These are phyloP conservation scores for Suhomyces bribrorum DNA, from an alignment of 1,139 yeast genomes.

Conservation along the genomic window DNA sequence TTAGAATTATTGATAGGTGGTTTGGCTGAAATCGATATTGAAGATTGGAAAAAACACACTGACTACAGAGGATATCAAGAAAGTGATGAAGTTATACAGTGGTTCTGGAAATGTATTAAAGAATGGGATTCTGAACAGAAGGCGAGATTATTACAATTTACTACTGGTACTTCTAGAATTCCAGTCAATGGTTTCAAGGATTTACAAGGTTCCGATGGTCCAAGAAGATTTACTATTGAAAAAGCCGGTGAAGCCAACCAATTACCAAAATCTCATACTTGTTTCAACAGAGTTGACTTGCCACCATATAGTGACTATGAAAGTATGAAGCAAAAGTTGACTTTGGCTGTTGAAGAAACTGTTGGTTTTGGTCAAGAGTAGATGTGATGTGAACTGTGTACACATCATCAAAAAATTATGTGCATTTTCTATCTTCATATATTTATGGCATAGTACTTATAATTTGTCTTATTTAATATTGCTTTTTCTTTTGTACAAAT, in stretches of 20 bases:
- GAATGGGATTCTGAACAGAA: conserved; percentile 97
- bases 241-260: conserved; percentile 94
- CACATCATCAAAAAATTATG: too few species aligned
- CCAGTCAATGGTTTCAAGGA: conserved; percentile 99
- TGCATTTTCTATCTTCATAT: background rate
- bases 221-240: conserved; percentile 96
- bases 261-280: conserved; percentile 94
- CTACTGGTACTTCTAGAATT: conserved; percentile 97
- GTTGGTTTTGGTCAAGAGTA: conserved; percentile 97
- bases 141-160: conserved; percentile 91
- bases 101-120: conserved; percentile 96
- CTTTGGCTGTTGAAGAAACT: conserved; percentile 89
- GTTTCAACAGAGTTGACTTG: conserved; percentile 90
- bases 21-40: conserved; percentile 94
- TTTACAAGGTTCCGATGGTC: conserved; percentile 97
- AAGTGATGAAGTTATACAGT: conserved; percentile 91
- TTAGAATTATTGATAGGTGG: conserved; percentile 96
- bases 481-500: conserved; percentile 1
- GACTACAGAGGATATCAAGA: conserved; percentile 98
- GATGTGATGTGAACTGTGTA: too few species aligned
- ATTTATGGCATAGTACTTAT: background rate
- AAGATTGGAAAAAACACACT: conserved; percentile 98
- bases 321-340: conserved; percentile 74
- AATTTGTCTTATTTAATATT: background rate
- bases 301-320: conserved; percentile 81